Percentiles rank a stretch among this genome's conserved stretches.
Conservation (phyloP, 495 filamentous ascomycete species). For the Penicillium goetzii region DNA sequence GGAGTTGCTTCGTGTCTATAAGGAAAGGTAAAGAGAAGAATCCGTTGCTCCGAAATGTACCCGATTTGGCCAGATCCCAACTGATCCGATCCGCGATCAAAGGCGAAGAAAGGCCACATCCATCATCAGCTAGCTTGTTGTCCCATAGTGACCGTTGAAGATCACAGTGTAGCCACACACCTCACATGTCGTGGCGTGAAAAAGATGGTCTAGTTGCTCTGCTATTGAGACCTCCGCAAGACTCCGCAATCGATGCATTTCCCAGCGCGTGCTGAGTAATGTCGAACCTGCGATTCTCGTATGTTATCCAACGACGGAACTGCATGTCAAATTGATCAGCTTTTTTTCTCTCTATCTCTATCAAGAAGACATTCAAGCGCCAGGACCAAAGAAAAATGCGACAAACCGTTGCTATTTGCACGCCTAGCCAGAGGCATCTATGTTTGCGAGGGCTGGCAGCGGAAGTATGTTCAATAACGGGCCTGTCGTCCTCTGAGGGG, state of each 20-base stretch:
- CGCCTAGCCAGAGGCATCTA: conserved; percentile 74
- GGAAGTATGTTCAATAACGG: conserved; percentile 68
- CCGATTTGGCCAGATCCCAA: neutral
- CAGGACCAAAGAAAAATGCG: neutral
- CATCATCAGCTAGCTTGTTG: neutral
- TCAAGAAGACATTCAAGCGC: neutral
- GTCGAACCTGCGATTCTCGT: conserved; percentile 37
- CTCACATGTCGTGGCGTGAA: neutral
- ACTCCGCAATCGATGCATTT: conserved; percentile 30
- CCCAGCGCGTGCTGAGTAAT: conserved; percentile 36
- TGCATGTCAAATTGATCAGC: conserved; percentile 16
- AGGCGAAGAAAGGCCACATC: neutral
- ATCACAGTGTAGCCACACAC: neutral
- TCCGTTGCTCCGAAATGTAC: conserved; percentile 7
- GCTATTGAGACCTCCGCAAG: conserved; percentile 23
- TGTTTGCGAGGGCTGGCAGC: conserved; percentile 67
- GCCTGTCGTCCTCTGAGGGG: conserved; percentile 76
- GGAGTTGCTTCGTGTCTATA: conserved; percentile 14
- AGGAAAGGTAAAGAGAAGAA: conserved; percentile 12
- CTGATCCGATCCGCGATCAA: neutral
- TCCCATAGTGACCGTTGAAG: neutral
- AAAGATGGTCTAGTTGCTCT: neutral
- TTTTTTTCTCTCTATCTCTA: neutral
- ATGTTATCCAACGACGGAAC: conserved; percentile 50
- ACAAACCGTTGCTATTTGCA: conserved; percentile 59